Conservation (phyloP, 2,329 filamentous ascomycete genomes). For the Cadophora malorum region DNA sequence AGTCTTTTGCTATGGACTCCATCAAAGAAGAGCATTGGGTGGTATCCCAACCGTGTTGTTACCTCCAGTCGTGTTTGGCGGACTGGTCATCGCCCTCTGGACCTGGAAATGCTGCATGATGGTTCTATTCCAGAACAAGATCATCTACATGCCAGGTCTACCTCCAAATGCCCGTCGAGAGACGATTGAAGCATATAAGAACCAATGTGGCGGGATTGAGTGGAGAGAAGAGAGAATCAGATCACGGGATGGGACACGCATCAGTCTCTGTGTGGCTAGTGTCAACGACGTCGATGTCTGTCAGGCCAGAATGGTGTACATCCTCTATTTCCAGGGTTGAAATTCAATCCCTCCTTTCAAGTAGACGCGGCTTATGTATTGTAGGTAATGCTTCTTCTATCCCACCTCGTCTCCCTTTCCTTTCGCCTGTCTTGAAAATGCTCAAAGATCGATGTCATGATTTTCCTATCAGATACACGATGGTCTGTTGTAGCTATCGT, state of each 20-base stretch:
- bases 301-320: conserved; percentile 51
- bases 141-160: conserved; percentile 81
- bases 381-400: conserved; percentile 65
- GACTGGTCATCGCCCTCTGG: conserved; percentile 70
- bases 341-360: conserved; percentile 31
- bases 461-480: conserved; percentile 49
- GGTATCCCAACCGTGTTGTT: conserved; percentile 36
- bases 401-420: conserved; percentile 61
- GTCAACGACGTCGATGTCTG: conserved; percentile 26
- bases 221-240: conserved; percentile 71
- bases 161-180: conserved; percentile 74
- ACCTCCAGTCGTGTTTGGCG: conserved; percentile 68
- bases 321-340: conserved; percentile 63
- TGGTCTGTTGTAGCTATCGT: conserved; percentile 60
- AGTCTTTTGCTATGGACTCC: background rate
- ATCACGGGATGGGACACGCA: conserved; percentile 68
- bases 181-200: conserved; percentile 67
- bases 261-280: conserved; percentile 61
- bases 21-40: conserved; percentile 31
- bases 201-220: conserved; percentile 63
- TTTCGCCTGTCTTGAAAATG: conserved; percentile 59
- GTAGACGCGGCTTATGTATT: conserved; percentile 34
- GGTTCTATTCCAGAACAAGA: conserved; percentile 79
- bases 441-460: conserved; percentile 47
- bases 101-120: conserved; percentile 75